Base-by-base conservation (phyloP, 768 basidiomycete species). In the Russula dissimulans region DNA sequence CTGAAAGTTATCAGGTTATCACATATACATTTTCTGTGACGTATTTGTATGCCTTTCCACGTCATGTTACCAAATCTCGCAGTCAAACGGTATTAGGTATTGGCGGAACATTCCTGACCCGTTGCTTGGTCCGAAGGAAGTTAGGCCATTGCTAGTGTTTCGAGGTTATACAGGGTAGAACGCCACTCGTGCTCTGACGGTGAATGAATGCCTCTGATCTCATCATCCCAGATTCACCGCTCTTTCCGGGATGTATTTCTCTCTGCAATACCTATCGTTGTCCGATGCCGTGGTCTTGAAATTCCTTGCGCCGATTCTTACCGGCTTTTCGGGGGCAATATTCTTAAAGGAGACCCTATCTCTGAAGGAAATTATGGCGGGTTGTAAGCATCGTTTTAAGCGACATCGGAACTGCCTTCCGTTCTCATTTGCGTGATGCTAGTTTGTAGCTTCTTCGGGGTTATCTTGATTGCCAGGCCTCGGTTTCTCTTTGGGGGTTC, bases 391-490 rank as follows among this genome's bases (percentile, higher is more conserved):
- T 17, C 29, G 5, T 36, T 36, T 36, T 36, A 2, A 7, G 5
- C 22, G 22, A 26, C 22, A 26, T 26, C 22, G 22, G 22, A 26
- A 26, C 22, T 26, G 22, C 22, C 22, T 26, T 26, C 22, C 22
- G 22, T 26, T 26, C 22, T 26, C 22, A 26, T 2, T 26, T 26
- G 22, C 22, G 22, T 26, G 22, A 26, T 26, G 18, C 6, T 66
- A 81, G 81, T 86, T 8, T 77, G 79, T 49, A 86, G 89, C 70
- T 76, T 95, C 36, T 45, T 80, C 9, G 93, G 92, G 0, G 90
- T 92, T 9, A 70, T 94, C 14, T 76, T 93, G 8, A 91, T 97
- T 52, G 89, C 91, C 11, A 78, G 89, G 39, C 93, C 93, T 0
- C 73, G 78, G 0, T 82, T 84, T 54, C 65, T 97, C 7, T 95